A percentile compares a stretch with the other conserved stretches of the same genome.
Evolutionary conservation across 1,139 yeast genomes (phyloP).

Genomic region (Trichomonascaceae sp.): DNA sequence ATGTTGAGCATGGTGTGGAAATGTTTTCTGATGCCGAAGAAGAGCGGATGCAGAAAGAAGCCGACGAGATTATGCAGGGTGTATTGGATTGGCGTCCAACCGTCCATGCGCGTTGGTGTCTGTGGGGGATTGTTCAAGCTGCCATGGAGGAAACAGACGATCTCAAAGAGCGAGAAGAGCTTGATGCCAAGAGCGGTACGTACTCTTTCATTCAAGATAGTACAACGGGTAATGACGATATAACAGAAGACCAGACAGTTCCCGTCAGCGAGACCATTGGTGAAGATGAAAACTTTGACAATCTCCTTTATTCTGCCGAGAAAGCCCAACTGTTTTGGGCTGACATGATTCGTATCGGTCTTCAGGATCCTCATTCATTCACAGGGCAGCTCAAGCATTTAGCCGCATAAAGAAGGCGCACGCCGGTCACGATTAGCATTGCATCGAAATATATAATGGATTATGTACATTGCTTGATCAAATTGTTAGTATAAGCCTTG

Average conservation of each 20-base stretch:
- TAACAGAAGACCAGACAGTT: slow-evolving; percentile 6
- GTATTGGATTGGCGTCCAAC: slow-evolving; percentile 69
- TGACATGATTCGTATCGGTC: slow-evolving; percentile 53
- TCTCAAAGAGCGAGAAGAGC: slow-evolving; percentile 14
- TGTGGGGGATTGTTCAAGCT: slow-evolving; percentile 82
- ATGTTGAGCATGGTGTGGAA: slow-evolving; percentile 37
- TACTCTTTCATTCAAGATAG: slow-evolving; percentile 19
- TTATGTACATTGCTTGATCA: background rate
- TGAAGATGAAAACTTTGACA: slow-evolving; percentile 62
- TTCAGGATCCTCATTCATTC: slow-evolving; percentile 25
- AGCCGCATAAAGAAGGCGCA: too few relatives aligned
- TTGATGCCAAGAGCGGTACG: slow-evolving; percentile 14
- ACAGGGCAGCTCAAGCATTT: slow-evolving; percentile 15
- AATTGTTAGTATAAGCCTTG: slow-evolving; percentile 7
- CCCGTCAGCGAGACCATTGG: slow-evolving; percentile 16
- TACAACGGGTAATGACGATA: slow-evolving; percentile 17
- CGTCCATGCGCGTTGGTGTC: slow-evolving; percentile 68
- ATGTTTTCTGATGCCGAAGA: slow-evolving; percentile 21
- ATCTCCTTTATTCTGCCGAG: slow-evolving; percentile 60
- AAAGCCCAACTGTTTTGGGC: slow-evolving; percentile 64
- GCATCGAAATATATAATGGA: too few relatives aligned
- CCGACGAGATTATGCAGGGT: slow-evolving; percentile 47
- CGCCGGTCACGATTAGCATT: too few relatives aligned
- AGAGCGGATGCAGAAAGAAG: slow-evolving; percentile 37
- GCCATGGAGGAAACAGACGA: slow-evolving; percentile 19